Evolutionary conservation across 2,329 filamentous ascomycete genomes (phyloP), one percentile per base, ranked within the genome.

Genomic region (Ceratocystis lukuohia): DNA sequence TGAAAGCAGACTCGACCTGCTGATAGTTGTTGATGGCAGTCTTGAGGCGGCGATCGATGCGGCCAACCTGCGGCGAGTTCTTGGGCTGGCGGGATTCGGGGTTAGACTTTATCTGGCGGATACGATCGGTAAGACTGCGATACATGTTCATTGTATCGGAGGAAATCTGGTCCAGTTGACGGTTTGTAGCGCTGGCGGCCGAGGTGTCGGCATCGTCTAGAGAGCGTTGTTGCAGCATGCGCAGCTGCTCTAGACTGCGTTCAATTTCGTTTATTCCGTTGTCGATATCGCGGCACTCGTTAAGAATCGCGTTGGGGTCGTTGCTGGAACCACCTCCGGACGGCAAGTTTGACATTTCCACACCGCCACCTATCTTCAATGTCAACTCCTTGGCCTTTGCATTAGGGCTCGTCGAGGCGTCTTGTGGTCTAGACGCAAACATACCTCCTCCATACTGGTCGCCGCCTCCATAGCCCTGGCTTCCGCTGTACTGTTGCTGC

Each of bases 81-180:
- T 85, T 85, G 57, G 86, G 80, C 69, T 84, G 84, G 68, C 84
- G 84, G 30, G 88, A 87, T 68, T 92, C 90, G 50, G 87, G 87
- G 71, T 87, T 87, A 70, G 86, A 86, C 81, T 96, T 96, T 78
- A 96, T 83, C 69, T 82, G 80, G 76, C 88, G 89, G 70, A 96
- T 86, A 65, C 89, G 87, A 65, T 88, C 85, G 66, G 88, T 89
- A 67, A 97, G 83, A 68, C 82, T 84, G 69, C 89, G 87, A 80
- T 96, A 96, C 65, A 86, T 80, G 64, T 83, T 84, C 86, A 96
- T 95, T 71, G 92, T 93, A 70, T 93, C 87, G 57, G 86, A 81
- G 70, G 86, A 88, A 67, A 92, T 80, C 66, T 79, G 78, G 69
- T 95, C 89, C 70, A 96, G 84, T 72, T 88, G 82, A 69, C 83